Conservation (phyloP, 192 early-diverging fungal genomes). For the Entophlyctis luteolus region DNA sequence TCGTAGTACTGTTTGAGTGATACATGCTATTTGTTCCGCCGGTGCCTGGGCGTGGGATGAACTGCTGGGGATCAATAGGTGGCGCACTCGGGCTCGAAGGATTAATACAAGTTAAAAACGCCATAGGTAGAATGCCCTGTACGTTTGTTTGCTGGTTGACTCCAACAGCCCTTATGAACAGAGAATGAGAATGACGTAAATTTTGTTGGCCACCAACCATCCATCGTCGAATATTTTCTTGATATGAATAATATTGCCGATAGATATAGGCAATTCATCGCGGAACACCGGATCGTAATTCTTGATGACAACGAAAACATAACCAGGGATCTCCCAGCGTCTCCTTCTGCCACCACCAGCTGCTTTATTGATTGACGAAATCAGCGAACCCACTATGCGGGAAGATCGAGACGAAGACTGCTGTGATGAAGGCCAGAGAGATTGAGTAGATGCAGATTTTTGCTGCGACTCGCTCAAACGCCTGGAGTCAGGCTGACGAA, state of each 20-base stretch:
- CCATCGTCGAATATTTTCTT: constrained; percentile 29
- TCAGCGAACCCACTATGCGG: background rate
- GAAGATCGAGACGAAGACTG: background rate
- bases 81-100: constrained; percentile 5
- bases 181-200: background rate
- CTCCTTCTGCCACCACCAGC: background rate
- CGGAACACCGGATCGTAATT: constrained; percentile 16
- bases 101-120: constrained; percentile 25
- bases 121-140: constrained; percentile 22
- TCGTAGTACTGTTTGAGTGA: background rate
- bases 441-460: background rate
- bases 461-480: background rate
- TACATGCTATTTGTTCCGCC: background rate
- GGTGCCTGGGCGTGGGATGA: constrained; percentile 1
- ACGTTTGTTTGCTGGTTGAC: constrained; percentile 17
- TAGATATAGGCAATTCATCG: constrained; percentile 10
- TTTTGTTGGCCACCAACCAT: background rate
- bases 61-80: constrained; percentile 16
- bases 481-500: background rate
- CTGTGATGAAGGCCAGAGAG: background rate
- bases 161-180: constrained; percentile 2
- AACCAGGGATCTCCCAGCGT: constrained; percentile 14
- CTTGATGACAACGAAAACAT: constrained; percentile 24
- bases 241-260: constrained; percentile 23
- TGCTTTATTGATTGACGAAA: background rate